Evolutionary conservation across 805 yeast species (phyloP), one percentile per base, ranked within the genome.

Genomic region (Candida nemodendra): DNA sequence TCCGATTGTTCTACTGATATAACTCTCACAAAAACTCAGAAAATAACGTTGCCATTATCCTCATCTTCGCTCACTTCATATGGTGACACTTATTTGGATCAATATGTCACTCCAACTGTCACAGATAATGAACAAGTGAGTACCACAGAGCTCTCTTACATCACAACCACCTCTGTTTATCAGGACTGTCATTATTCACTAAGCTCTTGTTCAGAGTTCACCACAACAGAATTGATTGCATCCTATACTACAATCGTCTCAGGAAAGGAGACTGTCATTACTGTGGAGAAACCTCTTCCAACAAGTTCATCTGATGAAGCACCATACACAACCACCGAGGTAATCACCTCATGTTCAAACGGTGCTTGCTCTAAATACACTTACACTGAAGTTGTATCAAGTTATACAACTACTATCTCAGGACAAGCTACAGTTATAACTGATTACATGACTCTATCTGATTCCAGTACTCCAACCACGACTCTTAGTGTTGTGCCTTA

Each of bases 171-270:
- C 4, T 39, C 50, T 12, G 30, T 38, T 11, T 48, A 47, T 38
- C 14, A 41, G 13, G 52, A 50, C 34, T 52, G 56, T 34, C 35
- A 44, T 30, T 39, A 39, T 28, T 36, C 44, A 9, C 21, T 33
- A 27, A 46, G 51, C 30, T 36, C 46, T 9, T 56, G 61, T 33
- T 47, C 59, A 8, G 36, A 39, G 8, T 32, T 42, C 21, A 47
- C 54, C 14, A 51, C 61, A 11, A 45, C 48, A 30, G 56, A 52
- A 24, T 37, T 54, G 23, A 54, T 46, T 7, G 53, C 54, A 16
- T 49, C 55, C 5, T 57, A 56, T 41, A 36, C 50, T 25, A 44
- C 56, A 8, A 49, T 54, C 8, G 36, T 50, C 30, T 34, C 50
- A 4, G 47, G 47, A 16, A 38, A 35, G 3, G 22, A 39, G 14